Conservation (phyloP, 148 eudicot genomes). For the Cornus florida region DNA sequence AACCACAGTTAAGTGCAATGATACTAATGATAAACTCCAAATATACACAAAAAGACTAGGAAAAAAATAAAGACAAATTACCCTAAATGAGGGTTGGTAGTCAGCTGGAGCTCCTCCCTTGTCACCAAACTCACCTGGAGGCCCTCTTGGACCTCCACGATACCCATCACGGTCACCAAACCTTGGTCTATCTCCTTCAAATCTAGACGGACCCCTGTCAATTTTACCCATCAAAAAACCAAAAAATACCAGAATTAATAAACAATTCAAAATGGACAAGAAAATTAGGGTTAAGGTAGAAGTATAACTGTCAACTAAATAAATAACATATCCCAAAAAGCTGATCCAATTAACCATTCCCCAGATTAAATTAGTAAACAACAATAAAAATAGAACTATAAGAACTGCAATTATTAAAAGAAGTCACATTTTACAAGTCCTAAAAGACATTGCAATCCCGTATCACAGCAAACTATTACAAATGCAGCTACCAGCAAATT, state of each 20-base stretch:
- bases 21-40: not conserved
- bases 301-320: no score
- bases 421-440: not conserved
- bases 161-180: conserved; percentile 85
- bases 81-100: conserved; percentile 79
- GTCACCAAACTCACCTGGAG: conserved; percentile 84
- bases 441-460: not conserved
- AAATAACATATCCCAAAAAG: not conserved
- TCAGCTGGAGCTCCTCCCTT: conserved; percentile 93
- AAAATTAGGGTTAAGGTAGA: not conserved
- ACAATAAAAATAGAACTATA: not conserved
- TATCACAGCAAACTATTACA: no score
- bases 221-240: not conserved
- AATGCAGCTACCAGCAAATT: no score
- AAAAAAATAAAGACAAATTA: conserved; percentile 18
- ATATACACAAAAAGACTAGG: not conserved
- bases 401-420: not conserved
- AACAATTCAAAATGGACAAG: not conserved
- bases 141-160: conserved; percentile 87
- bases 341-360: not conserved
- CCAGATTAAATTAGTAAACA: not conserved
- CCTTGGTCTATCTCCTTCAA: conserved; percentile 71
- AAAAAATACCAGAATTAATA: not conserved
- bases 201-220: conserved; percentile 75
- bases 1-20: not conserved